Conservation (phyloP, 805 yeast species). For the Yarrowia osloensis region DNA sequence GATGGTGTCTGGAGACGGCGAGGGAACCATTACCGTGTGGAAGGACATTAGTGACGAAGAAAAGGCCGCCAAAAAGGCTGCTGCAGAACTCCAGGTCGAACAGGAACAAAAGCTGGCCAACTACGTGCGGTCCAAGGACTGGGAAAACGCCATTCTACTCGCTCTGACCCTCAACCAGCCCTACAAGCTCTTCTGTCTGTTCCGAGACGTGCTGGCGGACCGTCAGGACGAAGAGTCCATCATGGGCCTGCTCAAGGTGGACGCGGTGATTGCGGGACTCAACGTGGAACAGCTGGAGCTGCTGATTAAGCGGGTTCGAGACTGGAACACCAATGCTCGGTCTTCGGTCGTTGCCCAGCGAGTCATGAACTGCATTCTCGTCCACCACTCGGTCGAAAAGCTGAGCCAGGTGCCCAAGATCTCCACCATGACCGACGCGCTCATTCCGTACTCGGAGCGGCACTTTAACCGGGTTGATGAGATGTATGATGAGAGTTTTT, state of each 20-base stretch:
- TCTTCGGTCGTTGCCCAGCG: conserved; percentile 81
- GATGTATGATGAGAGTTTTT: conserved; percentile 79
- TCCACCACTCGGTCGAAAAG: conserved; percentile 54
- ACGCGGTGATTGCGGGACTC: conserved; percentile 59
- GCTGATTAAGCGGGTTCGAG: conserved; percentile 76
- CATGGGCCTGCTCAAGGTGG: conserved; percentile 63
- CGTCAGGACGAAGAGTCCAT: conserved; percentile 50
- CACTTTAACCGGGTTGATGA: conserved; percentile 78
- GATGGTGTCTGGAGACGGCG: conserved; percentile 89
- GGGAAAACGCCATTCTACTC: conserved; percentile 84
- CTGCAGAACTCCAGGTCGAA: conserved; percentile 67
- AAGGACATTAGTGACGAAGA: conserved; percentile 80
- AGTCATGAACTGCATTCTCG: conserved; percentile 64
- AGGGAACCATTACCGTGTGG: conserved; percentile 90
- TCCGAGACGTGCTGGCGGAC: conserved; percentile 59
- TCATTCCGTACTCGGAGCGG: conserved; percentile 85
- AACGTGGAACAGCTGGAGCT: conserved; percentile 57
- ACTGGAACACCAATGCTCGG: conserved; percentile 91
- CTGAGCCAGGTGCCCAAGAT: conserved; percentile 68
- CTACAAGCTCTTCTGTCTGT: conserved; percentile 77
- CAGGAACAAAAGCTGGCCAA: conserved; percentile 86
- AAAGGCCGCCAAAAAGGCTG: conserved; percentile 51
- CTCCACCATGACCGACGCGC: conserved; percentile 66
- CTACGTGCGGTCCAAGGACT: conserved; percentile 67
- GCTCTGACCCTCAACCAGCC: conserved; percentile 90